Conservation (phyloP, 2,329 filamentous ascomycete species). For the Arthrobotrys megalospora region DNA sequence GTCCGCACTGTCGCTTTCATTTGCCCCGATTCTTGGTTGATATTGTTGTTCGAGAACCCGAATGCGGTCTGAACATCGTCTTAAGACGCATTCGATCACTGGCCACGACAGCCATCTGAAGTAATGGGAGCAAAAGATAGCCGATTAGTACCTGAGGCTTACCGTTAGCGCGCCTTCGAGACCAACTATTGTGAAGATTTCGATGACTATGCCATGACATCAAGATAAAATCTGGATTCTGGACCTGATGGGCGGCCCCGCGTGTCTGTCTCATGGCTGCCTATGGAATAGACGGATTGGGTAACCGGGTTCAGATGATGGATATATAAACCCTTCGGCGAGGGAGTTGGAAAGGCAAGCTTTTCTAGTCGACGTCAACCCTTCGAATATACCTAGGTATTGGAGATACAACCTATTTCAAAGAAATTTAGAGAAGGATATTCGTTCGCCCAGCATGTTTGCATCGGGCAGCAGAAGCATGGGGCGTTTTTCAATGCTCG, state of each 20-base stretch:
- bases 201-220: conserved; percentile 33
- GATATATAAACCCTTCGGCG: conserved; percentile 34
- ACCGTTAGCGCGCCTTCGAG: conserved; percentile 9
- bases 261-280: conserved; percentile 8
- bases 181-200: conserved; percentile 16
- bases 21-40: background rate
- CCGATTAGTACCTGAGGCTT: conserved; percentile 15
- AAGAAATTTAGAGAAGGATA: background rate
- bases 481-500: conserved; percentile 19
- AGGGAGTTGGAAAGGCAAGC: conserved; percentile 2
- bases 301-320: background rate
- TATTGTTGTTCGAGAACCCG: background rate
- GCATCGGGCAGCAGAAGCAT: background rate
- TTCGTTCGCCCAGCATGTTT: conserved; percentile 5
- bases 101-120: conserved; percentile 25
- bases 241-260: background rate
- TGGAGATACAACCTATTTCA: background rate
- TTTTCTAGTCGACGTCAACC: conserved; percentile 12
- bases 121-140: background rate
- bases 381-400: conserved; percentile 7
- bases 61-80: conserved; percentile 35
- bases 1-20: conserved; percentile 30
- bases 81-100: conserved; percentile 41
- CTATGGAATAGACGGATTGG: conserved; percentile 15
- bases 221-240: conserved; percentile 35